Base-by-base conservation (phyloP, 805 yeast genomes). In the Yarrowia sp. region DNA sequence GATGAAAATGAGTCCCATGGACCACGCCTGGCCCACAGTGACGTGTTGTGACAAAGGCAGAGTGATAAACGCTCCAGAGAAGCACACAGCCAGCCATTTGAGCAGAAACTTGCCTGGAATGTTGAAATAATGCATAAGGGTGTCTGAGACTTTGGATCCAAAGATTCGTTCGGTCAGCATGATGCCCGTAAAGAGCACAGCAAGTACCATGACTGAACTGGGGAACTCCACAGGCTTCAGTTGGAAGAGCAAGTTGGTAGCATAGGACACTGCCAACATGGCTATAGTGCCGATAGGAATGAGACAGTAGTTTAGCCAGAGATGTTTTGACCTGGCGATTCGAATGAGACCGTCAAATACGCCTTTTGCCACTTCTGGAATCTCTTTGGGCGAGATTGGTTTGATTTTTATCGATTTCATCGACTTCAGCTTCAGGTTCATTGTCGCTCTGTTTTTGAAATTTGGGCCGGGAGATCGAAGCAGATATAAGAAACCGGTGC, bases 1-100 rank as follows among this genome's bases (percentile, higher is more conserved):
- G 35, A 61, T 48, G 46, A 61, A 61, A 19, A 61, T 48, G 24
- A 48, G 46, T 4, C 56, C 64, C 56, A 61, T 61, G 46, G 64
- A 46, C 43, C 41, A 61, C 12, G 64, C 54, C 56, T 61, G 56
- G 10, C 56, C 64, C 16, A 61, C 64, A 5, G 64, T 46, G 16
- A 61, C 56, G 35, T 48, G 54, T 26, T 61, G 19, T 0, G 56
- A 33, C 17, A 61, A 19, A 1, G 64, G 64, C 7, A 61, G 64
- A 4, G 64, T 61, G 33, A 61, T 61, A 35, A 61, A 61, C 10
- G 56, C 36, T 6, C 41, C 36, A 6, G 44, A 12, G 46, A 61
- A 61, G 26, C 44, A 61, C 11, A 61, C 36, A 7, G 56, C 64
- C 11, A 61, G 54, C 54, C 56, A 61, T 11, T 48, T 44, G n/a